A percentile compares a stretch with the other conserved stretches of the same genome.
Evolutionary conservation across 805 yeast genomes (phyloP).

Genomic region (Ogataea degrootiae): DNA sequence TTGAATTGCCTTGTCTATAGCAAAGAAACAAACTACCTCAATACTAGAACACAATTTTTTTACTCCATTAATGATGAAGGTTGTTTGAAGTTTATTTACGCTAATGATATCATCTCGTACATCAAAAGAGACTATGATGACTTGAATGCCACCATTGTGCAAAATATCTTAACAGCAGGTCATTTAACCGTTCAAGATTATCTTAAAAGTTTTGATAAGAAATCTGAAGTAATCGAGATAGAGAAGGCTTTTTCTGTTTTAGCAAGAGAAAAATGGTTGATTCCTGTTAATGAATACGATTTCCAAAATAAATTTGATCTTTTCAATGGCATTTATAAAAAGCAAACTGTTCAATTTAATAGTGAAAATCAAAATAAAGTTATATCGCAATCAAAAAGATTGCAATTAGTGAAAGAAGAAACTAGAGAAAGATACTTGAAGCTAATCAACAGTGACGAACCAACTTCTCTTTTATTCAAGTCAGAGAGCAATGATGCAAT

Average conservation of each 20-base stretch:
- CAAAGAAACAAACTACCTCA: conserved; percentile 42
- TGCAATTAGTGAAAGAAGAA: conserved; percentile 56
- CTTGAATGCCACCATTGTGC: conserved; percentile 53
- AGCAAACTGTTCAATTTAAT: conserved; percentile 32
- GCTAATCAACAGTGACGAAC: conserved; percentile 10
- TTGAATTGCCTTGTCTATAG: conserved; percentile 62
- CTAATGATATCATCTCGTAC: conserved; percentile 67
- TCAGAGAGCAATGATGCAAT: conserved; percentile 5
- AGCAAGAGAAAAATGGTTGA: conserved; percentile 45
- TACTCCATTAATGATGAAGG: conserved; percentile 67
- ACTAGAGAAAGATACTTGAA: conserved; percentile 34
- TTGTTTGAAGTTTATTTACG: conserved; percentile 56
- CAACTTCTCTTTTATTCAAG: conserved; percentile 8
- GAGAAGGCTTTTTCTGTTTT: conserved; percentile 39
- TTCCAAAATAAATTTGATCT: conserved; percentile 29
- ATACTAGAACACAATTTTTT: conserved; percentile 23
- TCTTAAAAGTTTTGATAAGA: conserved; percentile 25
- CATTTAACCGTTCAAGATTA: conserved; percentile 56
- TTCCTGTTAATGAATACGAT: conserved; percentile 37
- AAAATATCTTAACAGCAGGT: conserved; percentile 67
- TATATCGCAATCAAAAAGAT: conserved; percentile 50
- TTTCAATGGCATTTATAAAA: conserved; percentile 33
- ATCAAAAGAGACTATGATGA: conserved; percentile 42
- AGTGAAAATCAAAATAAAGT: conserved; percentile 22
- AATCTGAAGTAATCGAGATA: conserved; percentile 22